phyloP scores from a whole-genome alignment of 768 basidiomycete genomes.

The Trametes villosa region DNA sequence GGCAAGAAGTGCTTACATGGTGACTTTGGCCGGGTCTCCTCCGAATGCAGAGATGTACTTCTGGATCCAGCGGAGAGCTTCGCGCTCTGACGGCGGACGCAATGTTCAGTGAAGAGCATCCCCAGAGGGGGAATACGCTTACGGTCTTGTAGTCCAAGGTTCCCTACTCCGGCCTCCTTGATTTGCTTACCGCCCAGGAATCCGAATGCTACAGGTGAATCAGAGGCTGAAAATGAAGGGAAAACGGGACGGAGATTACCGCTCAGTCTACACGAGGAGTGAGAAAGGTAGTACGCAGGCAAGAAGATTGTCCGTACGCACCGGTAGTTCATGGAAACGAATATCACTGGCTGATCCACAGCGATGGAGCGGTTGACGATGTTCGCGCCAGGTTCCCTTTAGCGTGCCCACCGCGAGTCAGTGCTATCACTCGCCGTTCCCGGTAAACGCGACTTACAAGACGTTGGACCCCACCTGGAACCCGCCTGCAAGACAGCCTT shows the following conservation, averaged over 20 bases:
- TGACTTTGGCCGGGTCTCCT: slow-evolving; percentile 51
- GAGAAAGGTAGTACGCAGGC: background rate
- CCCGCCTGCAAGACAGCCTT: background rate
- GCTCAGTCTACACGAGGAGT: background rate
- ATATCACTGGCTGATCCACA: slow-evolving; percentile 43
- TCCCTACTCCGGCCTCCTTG: slow-evolving; percentile 41
- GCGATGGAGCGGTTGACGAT: slow-evolving; percentile 50
- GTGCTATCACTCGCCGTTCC: background rate
- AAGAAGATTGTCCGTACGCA: slow-evolving; percentile 5
- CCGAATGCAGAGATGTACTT: slow-evolving; percentile 47
- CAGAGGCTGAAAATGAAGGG: background rate
- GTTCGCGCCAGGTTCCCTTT: slow-evolving; percentile 31
- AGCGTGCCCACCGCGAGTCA: background rate
- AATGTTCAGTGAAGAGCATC: background rate
- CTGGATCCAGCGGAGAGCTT: slow-evolving; percentile 42
- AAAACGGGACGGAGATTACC: background rate
- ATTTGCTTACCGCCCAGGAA: slow-evolving; percentile 45
- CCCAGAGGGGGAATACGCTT: background rate
- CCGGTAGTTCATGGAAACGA: slow-evolving; percentile 41
- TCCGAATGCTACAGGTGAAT: slow-evolving; percentile 35
- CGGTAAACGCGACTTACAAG: background rate
- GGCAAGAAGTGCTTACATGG: slow-evolving; percentile 35
- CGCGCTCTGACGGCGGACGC: background rate
- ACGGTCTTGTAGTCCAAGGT: slow-evolving; percentile 57
- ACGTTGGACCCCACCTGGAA: background rate